Evolutionary conservation across 345 rosid genomes (phyloP).

Genomic region (Rhodamnia argentea): DNA sequence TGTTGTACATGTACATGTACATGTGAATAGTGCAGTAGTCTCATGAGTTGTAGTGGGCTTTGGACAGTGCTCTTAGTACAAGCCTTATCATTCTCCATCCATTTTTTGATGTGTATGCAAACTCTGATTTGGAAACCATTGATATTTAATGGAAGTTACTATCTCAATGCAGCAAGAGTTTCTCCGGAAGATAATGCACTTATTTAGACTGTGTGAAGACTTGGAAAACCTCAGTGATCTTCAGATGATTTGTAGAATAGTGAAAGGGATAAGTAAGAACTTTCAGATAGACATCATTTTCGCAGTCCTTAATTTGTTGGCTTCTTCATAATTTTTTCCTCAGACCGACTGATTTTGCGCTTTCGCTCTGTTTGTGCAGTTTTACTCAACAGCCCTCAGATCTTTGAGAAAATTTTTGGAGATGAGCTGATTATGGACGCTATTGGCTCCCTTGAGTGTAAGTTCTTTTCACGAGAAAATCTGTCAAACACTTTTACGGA

Average conservation of each 20-base stretch:
- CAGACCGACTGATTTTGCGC: neutral
- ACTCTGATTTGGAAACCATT: neutral
- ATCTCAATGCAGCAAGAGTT: conserved; percentile 49
- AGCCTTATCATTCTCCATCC: neutral
- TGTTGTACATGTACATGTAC: neutral
- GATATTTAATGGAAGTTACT: neutral
- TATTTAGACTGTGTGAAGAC: conserved; percentile 67
- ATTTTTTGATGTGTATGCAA: neutral
- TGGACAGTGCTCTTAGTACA: neutral
- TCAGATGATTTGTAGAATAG: conserved; percentile 72
- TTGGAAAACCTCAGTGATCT: conserved; percentile 51
- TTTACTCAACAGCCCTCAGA: conserved; percentile 65
- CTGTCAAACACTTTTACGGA: neutral
- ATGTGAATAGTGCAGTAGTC: neutral
- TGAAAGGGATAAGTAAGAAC: conserved; percentile 73
- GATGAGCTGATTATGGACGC: conserved; percentile 82
- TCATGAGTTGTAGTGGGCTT: neutral
- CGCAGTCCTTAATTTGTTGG: neutral
- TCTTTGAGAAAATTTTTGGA: conserved; percentile 73
- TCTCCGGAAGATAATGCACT: conserved; percentile 62
- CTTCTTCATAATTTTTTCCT: neutral
- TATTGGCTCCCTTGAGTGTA: conserved; percentile 92
- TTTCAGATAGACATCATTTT: conserved; percentile 2
- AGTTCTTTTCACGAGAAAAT: conserved; percentile 10
- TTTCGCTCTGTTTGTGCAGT: conserved; percentile 35